Conservation (phyloP, 2,329 filamentous ascomycete species). For the Aspergillus sp. region DNA sequence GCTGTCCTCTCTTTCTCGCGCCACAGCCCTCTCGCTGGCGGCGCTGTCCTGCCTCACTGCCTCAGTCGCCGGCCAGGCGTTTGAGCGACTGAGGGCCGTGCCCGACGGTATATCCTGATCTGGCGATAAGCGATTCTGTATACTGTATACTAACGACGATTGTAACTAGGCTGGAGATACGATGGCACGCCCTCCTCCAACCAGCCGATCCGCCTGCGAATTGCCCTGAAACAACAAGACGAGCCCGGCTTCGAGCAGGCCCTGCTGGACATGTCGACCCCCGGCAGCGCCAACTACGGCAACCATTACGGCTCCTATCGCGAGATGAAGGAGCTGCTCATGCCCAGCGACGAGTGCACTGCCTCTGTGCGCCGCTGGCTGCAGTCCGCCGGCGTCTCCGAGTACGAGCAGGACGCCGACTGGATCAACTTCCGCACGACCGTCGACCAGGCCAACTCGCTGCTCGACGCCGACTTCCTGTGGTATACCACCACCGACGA, state of each 20-base stretch:
- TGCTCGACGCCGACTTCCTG: constrained; percentile 41
- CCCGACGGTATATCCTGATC: constrained; percentile 30
- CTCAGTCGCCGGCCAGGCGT: constrained; percentile 30
- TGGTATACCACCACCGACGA: constrained; percentile 34
- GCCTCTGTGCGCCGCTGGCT: constrained; percentile 50
- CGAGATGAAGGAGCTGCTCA: constrained; percentile 51
- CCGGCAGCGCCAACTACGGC: constrained; percentile 49
- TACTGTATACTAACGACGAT: not conserved
- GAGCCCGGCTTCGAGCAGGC: constrained; percentile 44
- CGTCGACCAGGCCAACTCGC: constrained; percentile 35
- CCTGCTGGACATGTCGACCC: constrained; percentile 52
- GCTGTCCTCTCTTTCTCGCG: constrained; percentile 25
- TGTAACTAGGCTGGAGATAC: constrained; percentile 31
- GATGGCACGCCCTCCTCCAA: constrained; percentile 24
- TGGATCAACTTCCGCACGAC: constrained; percentile 40
- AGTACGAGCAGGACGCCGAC: constrained; percentile 38
- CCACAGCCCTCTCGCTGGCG: constrained; percentile 30
- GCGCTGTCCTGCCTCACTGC: constrained; percentile 29
- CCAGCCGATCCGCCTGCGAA: constrained; percentile 32
- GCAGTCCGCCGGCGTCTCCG: constrained; percentile 35
- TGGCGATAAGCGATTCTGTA: no score
- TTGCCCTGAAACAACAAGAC: constrained; percentile 38
- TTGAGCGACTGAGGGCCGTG: constrained; percentile 35
- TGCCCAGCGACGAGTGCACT: constrained; percentile 42
- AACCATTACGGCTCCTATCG: constrained; percentile 48